A percentile compares a stretch with the other conserved stretches of the same genome.
phyloP scores from a whole-genome alignment of 148 eudicot species.

The Linanthus parryae region DNA sequence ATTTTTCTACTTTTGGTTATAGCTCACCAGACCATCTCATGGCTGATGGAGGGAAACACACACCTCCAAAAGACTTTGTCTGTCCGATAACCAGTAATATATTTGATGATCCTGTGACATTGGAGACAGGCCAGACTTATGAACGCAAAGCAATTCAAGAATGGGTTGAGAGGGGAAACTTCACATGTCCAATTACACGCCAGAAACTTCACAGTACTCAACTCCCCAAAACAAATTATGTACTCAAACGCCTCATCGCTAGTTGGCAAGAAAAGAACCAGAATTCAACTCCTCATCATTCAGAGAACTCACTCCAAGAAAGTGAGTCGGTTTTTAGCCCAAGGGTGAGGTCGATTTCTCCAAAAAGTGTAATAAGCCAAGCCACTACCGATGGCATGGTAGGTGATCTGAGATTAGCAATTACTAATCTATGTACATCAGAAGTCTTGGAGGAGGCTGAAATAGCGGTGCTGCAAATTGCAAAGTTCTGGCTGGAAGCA shows the following conservation, averaged over 20 bases:
- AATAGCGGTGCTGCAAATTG: slow-evolving; percentile 32
- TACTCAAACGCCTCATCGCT: slow-evolving; percentile 44
- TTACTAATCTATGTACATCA: slow-evolving; percentile 36
- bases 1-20: not conserved
- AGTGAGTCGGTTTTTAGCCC: slow-evolving; percentile 8
- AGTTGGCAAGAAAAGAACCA: slow-evolving; percentile 36
- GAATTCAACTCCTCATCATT: slow-evolving; percentile 2
- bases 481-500: slow-evolving; percentile 29
- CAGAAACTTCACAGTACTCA: slow-evolving; percentile 30
- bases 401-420: slow-evolving; percentile 28
- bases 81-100: slow-evolving; percentile 45
- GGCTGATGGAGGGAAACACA: slow-evolving; percentile 29
- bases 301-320: slow-evolving; percentile 14
- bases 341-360: slow-evolving; percentile 15
- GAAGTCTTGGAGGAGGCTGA: slow-evolving; percentile 33
- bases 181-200: slow-evolving; percentile 48
- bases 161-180: slow-evolving; percentile 46
- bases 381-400: slow-evolving; percentile 26
- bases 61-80: slow-evolving; percentile 50
- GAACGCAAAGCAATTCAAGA: slow-evolving; percentile 47
- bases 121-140: slow-evolving; percentile 52
- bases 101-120: slow-evolving; percentile 49
- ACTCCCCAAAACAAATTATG: slow-evolving; percentile 49
- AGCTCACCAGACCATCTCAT: slow-evolving; percentile 21
- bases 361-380: slow-evolving; percentile 29